phyloP scores from a whole-genome alignment of 176 grass and related monocot species.

The Hordeum marinum region DNA sequence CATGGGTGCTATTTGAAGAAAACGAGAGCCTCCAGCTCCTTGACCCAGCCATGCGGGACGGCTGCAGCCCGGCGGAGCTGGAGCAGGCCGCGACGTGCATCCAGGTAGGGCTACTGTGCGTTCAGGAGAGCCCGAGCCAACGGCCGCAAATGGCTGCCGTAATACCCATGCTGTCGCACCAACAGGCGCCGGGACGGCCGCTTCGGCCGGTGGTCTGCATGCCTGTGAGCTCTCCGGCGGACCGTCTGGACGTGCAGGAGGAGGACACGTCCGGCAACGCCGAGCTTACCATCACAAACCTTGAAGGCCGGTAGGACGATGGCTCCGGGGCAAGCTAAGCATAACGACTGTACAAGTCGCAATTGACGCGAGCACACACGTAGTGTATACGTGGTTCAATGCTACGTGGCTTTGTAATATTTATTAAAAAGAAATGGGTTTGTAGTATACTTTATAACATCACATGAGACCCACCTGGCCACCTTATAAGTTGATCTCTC shows the following conservation, averaged over 20 bases:
- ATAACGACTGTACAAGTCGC: too few relatives aligned
- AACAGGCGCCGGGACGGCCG: background rate
- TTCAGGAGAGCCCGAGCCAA: slow-evolving; percentile 29
- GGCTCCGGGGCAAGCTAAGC: too few relatives aligned
- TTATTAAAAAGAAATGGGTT: too few relatives aligned
- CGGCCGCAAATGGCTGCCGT: slow-evolving; percentile 26
- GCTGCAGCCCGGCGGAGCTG: background rate
- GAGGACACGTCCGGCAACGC: background rate
- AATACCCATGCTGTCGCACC: slow-evolving; percentile 28
- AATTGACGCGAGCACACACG: too few relatives aligned
- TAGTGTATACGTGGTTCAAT: too few relatives aligned
- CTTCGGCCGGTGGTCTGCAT: slow-evolving; percentile 24
- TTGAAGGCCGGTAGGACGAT: too few relatives aligned
- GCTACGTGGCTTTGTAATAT: too few relatives aligned
- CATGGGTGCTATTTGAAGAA: slow-evolving; percentile 27
- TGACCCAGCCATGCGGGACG: background rate
- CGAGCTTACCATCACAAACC: slow-evolving; percentile 8
- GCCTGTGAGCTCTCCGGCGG: background rate
- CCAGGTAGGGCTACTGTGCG: slow-evolving; percentile 36
- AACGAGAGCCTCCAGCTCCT: background rate
- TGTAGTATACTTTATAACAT: too few relatives aligned
- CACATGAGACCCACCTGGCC: too few relatives aligned
- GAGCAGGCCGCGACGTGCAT: slow-evolving; percentile 17
- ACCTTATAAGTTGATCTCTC: too few relatives aligned
- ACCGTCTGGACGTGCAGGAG: too few relatives aligned